These are phyloP conservation scores for Aureobasidium sp. DNA, from an alignment of 2,329 filamentous ascomycete genomes.

Conservation along the genomic window DNA sequence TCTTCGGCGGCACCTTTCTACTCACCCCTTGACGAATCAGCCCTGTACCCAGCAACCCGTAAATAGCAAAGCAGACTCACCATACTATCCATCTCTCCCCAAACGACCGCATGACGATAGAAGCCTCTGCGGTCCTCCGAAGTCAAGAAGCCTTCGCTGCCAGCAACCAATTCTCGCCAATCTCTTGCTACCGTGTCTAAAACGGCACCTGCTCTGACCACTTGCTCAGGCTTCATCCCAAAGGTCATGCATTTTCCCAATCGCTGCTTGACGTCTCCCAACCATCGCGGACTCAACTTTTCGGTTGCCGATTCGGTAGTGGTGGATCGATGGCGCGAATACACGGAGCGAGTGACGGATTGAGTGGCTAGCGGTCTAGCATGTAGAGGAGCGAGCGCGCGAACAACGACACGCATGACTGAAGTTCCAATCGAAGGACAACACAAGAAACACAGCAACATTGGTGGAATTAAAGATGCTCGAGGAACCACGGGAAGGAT, in stretches of 20 bases:
- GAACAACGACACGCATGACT: background rate
- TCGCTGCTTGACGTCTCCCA: slow-evolving; percentile 58
- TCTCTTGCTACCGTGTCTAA: slow-evolving; percentile 53
- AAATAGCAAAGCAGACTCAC: slow-evolving; percentile 32
- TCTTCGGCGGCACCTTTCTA: background rate
- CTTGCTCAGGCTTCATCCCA: slow-evolving; percentile 55
- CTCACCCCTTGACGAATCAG: background rate
- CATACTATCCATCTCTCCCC: slow-evolving; percentile 74
- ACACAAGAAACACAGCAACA: background rate
- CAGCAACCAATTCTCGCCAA: slow-evolving; percentile 66
- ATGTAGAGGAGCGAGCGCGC: background rate
- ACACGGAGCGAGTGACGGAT: background rate
- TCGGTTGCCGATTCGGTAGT: slow-evolving; percentile 21
- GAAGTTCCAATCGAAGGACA: background rate
- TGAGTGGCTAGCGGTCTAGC: background rate
- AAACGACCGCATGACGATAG: slow-evolving; percentile 61
- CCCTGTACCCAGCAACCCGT: background rate
- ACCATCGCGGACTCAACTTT: slow-evolving; percentile 54
- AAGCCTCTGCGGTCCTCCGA: slow-evolving; percentile 55
- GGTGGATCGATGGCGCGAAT: background rate
- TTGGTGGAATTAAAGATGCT: background rate
- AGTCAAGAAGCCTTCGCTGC: slow-evolving; percentile 69
- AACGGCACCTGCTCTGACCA: slow-evolving; percentile 52
- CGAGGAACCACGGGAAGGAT: slow-evolving; percentile 1
- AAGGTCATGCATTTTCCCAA: slow-evolving; percentile 71